phyloP scores from a whole-genome alignment of 2,329 filamentous ascomycete species.

The Botrytis porri region DNA sequence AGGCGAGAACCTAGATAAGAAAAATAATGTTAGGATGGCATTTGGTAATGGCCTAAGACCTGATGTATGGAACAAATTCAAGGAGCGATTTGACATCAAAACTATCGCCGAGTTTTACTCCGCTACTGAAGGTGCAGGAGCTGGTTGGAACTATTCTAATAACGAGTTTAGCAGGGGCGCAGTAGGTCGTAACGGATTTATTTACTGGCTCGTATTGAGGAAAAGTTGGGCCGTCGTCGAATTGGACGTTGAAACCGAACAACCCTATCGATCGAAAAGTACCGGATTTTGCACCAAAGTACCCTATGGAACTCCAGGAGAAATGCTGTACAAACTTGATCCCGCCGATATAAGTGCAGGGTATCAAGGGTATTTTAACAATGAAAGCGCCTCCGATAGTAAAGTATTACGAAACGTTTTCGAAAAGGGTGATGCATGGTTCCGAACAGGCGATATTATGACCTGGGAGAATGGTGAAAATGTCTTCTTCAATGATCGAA shows the following conservation, averaged over 20 bases:
- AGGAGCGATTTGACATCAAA: slow-evolving; percentile 73
- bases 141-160: slow-evolving; percentile 67
- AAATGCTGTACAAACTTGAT: slow-evolving; percentile 72
- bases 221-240: slow-evolving; percentile 57
- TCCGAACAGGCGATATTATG: slow-evolving; percentile 79
- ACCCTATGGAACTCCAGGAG: slow-evolving; percentile 62
- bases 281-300: slow-evolving; percentile 67
- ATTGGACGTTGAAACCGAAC: slow-evolving; percentile 68
- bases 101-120: slow-evolving; percentile 79
- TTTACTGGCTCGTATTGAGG: slow-evolving; percentile 56
- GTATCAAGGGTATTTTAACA: slow-evolving; percentile 82
- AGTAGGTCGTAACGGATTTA: slow-evolving; percentile 67
- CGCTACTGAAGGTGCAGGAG: slow-evolving; percentile 68
- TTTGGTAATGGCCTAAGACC: slow-evolving; percentile 84
- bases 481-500: slow-evolving; percentile 77
- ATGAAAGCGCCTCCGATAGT: slow-evolving; percentile 63
- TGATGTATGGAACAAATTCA: slow-evolving; percentile 82
- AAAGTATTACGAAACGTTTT: slow-evolving; percentile 77
- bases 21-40: slow-evolving; percentile 69
- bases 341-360: slow-evolving; percentile 55
- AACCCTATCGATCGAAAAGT: slow-evolving; percentile 62
- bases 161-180: slow-evolving; percentile 75
- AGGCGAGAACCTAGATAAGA: slow-evolving; percentile 66
- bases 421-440: slow-evolving; percentile 73
- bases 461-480: slow-evolving; percentile 68